These are phyloP conservation scores for Fusarium oligoseptatum DNA, from an alignment of 2,329 filamentous ascomycete genomes.

Conservation along the genomic window DNA sequence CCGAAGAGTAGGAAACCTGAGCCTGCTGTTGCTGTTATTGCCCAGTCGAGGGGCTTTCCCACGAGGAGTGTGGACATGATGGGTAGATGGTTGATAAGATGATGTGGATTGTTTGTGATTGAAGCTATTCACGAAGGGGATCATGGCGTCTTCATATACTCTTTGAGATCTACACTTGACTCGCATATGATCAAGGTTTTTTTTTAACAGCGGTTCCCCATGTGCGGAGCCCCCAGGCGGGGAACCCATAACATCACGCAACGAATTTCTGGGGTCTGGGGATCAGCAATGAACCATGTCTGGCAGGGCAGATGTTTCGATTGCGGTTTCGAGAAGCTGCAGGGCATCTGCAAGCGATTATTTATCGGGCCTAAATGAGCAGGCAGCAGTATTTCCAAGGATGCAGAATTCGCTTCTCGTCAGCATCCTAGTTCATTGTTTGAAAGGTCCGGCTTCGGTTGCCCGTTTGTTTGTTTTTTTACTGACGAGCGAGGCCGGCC, in stretches of 20 bases:
- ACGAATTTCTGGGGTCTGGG: slow-evolving; percentile 1
- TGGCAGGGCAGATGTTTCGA: background rate
- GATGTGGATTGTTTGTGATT: background rate
- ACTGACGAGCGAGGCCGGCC: background rate
- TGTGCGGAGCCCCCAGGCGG: background rate
- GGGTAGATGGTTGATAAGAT: background rate
- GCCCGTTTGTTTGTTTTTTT: background rate
- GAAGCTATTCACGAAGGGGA: slow-evolving; percentile 32
- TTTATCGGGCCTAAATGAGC: background rate
- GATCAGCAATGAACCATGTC: background rate
- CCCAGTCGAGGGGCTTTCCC: slow-evolving; percentile 55
- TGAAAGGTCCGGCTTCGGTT: slow-evolving; percentile 3
- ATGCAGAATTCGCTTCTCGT: background rate
- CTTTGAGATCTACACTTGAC: slow-evolving; percentile 23
- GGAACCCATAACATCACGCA: background rate
- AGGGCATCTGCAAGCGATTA: slow-evolving; percentile 32
- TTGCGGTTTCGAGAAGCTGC: slow-evolving; percentile 22
- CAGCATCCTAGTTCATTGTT: no score
- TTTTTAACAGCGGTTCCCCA: slow-evolving; percentile 4
- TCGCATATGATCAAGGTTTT: slow-evolving; percentile 32
- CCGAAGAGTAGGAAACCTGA: slow-evolving; percentile 54
- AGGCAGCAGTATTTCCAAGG: background rate
- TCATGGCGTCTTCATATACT: slow-evolving; percentile 37
- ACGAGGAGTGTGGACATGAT: slow-evolving; percentile 43
- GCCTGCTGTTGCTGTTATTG: slow-evolving; percentile 53